Evolutionary conservation across 495 filamentous ascomycete genomes (phyloP).

Genomic region (Penicillium cataractarum): DNA sequence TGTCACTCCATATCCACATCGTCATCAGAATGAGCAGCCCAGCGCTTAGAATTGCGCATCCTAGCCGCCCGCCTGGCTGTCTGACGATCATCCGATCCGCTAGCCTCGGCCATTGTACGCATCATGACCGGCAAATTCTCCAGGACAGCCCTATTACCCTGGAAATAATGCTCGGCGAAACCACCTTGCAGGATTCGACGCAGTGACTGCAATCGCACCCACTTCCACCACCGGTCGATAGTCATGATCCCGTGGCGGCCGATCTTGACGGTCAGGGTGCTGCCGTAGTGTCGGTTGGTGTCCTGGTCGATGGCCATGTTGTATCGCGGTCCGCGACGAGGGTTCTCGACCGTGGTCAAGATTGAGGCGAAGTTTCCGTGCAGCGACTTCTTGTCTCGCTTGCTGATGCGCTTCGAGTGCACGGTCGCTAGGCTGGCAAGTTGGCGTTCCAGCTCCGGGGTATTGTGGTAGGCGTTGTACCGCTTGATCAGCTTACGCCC

Average conservation of each 20-base stretch:
- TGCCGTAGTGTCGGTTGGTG: constrained; percentile 73
- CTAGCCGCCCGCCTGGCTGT: constrained; percentile 40
- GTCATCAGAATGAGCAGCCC: constrained; percentile 36
- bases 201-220: constrained; percentile 74
- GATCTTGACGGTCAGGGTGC: constrained; percentile 75
- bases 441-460: constrained; percentile 53
- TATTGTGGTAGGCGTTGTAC: constrained; percentile 61
- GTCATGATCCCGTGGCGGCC: constrained; percentile 71
- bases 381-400: constrained; percentile 76
- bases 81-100: constrained; percentile 27
- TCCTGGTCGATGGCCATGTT: constrained; percentile 73
- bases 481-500: constrained; percentile 65
- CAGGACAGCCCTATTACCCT: constrained; percentile 78
- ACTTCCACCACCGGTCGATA: constrained; percentile 92
- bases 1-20: constrained; percentile 11
- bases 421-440: constrained; percentile 59
- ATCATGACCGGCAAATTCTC: constrained; percentile 68
- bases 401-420: constrained; percentile 72
- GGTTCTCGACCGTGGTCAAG: constrained; percentile 79
- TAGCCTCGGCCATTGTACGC: constrained; percentile 28
- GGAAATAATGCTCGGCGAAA: constrained; percentile 80
- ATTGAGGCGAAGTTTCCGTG: constrained; percentile 82
- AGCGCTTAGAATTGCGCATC: constrained; percentile 41
- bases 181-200: constrained; percentile 79
- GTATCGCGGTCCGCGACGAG: constrained; percentile 70